Percentiles rank a stretch among this genome's conserved stretches.
Conservation (phyloP, 805 yeast species). For the Dipodascus albidus region DNA sequence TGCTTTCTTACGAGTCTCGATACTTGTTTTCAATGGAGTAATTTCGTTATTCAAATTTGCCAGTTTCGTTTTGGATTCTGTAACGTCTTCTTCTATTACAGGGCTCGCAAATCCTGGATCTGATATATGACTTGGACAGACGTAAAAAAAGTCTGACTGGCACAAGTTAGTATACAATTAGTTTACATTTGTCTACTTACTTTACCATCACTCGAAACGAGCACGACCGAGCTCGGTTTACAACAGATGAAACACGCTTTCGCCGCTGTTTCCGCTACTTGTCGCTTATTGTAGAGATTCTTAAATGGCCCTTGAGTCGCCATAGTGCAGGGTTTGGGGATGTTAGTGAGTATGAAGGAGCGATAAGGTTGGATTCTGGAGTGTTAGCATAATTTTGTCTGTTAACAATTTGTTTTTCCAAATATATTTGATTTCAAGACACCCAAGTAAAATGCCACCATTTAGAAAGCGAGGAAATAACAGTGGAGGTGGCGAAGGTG, state of each 20-base stretch:
- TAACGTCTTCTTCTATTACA: slow-evolving; percentile 29
- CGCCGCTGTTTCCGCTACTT: slow-evolving; percentile 34
- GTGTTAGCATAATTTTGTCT: too few relatives aligned
- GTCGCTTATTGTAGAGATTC: slow-evolving; percentile 35
- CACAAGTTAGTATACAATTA: slow-evolving; percentile 5
- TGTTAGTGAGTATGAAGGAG: neutral
- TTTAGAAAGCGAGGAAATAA: neutral
- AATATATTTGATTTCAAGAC: too few relatives aligned
- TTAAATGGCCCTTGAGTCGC: slow-evolving; percentile 19
- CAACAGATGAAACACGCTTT: slow-evolving; percentile 43
- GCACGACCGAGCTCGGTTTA: slow-evolving; percentile 39
- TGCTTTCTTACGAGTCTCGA: neutral
- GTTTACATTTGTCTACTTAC: neutral
- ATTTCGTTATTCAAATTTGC: slow-evolving; percentile 3
- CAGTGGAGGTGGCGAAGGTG: neutral
- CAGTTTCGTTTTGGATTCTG: slow-evolving; percentile 18
- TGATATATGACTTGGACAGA: slow-evolving; percentile 37
- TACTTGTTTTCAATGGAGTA: neutral
- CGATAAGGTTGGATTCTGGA: neutral
- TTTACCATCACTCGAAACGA: slow-evolving; percentile 34
- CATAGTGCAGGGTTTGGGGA: slow-evolving; percentile 1
- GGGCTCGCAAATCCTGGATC: slow-evolving; percentile 39
- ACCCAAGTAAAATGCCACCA: too few relatives aligned
- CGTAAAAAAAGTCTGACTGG: slow-evolving; percentile 39
- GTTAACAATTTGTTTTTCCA: too few relatives aligned